A percentile compares a stretch with the other conserved stretches of the same genome.
These are phyloP conservation scores for Russula griseocarnosa DNA, from an alignment of 768 basidiomycete species.

Conservation along the genomic window DNA sequence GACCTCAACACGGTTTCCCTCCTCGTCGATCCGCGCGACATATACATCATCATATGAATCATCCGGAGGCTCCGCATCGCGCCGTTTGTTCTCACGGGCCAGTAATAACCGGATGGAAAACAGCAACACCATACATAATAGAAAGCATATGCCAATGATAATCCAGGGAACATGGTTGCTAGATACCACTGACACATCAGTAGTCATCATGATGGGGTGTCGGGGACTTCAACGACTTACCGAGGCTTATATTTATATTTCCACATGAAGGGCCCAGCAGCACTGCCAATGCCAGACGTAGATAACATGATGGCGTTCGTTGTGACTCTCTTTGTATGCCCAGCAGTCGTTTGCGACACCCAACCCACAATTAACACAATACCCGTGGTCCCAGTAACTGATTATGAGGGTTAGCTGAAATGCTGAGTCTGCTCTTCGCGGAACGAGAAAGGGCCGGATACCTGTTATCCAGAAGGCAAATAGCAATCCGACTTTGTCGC, in stretches of 20 bases:
- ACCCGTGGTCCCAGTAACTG: constrained; percentile 51
- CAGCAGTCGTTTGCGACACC: constrained; percentile 61
- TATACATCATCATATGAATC: constrained; percentile 59
- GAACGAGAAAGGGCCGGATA: constrained; percentile 31
- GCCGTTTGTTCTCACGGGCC: constrained; percentile 55
- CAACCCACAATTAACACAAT: constrained; percentile 61
- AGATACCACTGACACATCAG: neutral
- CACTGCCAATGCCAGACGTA: constrained; percentile 63
- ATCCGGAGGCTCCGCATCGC: constrained; percentile 55
- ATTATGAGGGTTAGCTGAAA: constrained; percentile 1
- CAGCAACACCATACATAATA: constrained; percentile 46
- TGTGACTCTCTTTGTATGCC: constrained; percentile 70
- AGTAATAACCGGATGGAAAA: constrained; percentile 53
- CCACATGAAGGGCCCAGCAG: constrained; percentile 76
- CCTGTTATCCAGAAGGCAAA: constrained; percentile 55
- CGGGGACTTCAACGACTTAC: constrained; percentile 35
- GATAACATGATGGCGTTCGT: constrained; percentile 68
- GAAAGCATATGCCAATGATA: constrained; percentile 64
- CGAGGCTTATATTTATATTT: constrained; percentile 60
- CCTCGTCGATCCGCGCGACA: constrained; percentile 47
- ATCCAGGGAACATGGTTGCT: constrained; percentile 77
- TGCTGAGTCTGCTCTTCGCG: neutral
- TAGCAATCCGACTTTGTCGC: constrained; percentile 59
- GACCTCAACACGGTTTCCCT: constrained; percentile 51
- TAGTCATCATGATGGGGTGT: neutral